phyloP scores from a whole-genome alignment of 2,329 filamentous ascomycete genomes.

The Penicillium sp. region DNA sequence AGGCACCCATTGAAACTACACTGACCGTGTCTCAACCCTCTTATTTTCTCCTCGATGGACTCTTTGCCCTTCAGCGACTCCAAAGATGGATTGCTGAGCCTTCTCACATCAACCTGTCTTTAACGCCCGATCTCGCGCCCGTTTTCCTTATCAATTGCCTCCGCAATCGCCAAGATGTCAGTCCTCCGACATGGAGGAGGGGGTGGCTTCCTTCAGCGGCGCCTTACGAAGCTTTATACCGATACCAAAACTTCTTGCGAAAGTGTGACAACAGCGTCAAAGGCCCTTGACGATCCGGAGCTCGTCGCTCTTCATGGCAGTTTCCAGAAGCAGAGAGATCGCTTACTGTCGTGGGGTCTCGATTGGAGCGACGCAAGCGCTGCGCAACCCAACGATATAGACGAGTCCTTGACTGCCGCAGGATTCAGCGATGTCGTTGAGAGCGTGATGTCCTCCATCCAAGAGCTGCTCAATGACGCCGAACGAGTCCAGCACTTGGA shows the following conservation, averaged over 20 bases:
- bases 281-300: constrained; percentile 53
- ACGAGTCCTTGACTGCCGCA: constrained; percentile 63
- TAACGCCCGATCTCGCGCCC: constrained; percentile 18
- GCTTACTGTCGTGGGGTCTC: constrained; percentile 65
- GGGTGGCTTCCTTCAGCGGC: constrained; percentile 46
- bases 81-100: constrained; percentile 18
- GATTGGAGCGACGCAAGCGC: constrained; percentile 66
- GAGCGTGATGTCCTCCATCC: constrained; percentile 65
- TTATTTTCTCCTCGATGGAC: constrained; percentile 11
- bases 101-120: constrained; percentile 9
- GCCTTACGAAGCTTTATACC: constrained; percentile 63
- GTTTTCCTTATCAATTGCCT: constrained; percentile 16
- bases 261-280: constrained; percentile 53
- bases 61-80: constrained; percentile 10
- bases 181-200: constrained; percentile 47
- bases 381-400: constrained; percentile 60
- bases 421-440: constrained; percentile 65
- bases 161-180: constrained; percentile 43
- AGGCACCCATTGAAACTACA: constrained; percentile 21
- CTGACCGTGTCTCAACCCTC: background rate
- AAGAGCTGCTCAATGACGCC: constrained; percentile 63
- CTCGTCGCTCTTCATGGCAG: constrained; percentile 60
- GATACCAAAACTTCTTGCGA: constrained; percentile 66
- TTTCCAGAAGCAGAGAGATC: constrained; percentile 65
- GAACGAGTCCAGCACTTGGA: constrained; percentile 57